Evolutionary conservation across 2,329 filamentous ascomycete species (phyloP).

Genomic region (Ascochyta viciae-villosae): DNA sequence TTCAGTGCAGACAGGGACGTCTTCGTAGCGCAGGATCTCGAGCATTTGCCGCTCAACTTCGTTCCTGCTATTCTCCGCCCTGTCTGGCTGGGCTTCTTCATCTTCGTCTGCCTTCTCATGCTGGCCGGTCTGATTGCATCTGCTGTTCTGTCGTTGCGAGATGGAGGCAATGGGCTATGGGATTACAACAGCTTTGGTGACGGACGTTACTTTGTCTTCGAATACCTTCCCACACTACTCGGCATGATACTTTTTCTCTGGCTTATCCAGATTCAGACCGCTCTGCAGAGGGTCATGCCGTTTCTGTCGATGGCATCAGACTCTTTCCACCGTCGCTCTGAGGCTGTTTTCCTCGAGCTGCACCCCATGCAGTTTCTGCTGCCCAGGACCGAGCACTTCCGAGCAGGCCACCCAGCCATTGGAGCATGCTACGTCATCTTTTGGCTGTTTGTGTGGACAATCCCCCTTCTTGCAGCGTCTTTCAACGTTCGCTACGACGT

Average conservation of each 20-base stretch:
- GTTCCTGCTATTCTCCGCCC: conserved; percentile 75
- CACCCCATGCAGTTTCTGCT: conserved; percentile 71
- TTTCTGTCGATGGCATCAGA: conserved; percentile 78
- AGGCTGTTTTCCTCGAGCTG: conserved; percentile 69
- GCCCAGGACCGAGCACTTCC: conserved; percentile 71
- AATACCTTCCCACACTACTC: conserved; percentile 81
- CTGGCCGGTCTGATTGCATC: conserved; percentile 74
- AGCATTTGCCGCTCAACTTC: conserved; percentile 65
- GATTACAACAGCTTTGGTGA: conserved; percentile 74
- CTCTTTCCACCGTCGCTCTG: conserved; percentile 64
- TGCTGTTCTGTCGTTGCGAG: conserved; percentile 55
- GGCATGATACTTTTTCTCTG: conserved; percentile 77
- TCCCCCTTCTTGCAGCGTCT: conserved; percentile 80
- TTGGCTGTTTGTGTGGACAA: conserved; percentile 80
- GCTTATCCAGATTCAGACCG: conserved; percentile 74
- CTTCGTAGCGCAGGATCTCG: conserved; percentile 57
- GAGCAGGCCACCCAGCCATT: conserved; percentile 71
- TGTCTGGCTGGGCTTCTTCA: conserved; percentile 66
- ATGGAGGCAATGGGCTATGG: conserved; percentile 68
- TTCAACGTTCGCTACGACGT: conserved; percentile 71
- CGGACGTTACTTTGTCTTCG: conserved; percentile 81
- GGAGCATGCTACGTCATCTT: conserved; percentile 71
- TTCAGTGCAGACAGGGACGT: conserved; percentile 45
- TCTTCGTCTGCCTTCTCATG: conserved; percentile 72
- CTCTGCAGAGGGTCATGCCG: conserved; percentile 78